A percentile compares a stretch with the other conserved stretches of the same genome.
Evolutionary conservation across 352 stramenopile genomes (phyloP).

Genomic region (Hyaloperonospora brassicae): DNA sequence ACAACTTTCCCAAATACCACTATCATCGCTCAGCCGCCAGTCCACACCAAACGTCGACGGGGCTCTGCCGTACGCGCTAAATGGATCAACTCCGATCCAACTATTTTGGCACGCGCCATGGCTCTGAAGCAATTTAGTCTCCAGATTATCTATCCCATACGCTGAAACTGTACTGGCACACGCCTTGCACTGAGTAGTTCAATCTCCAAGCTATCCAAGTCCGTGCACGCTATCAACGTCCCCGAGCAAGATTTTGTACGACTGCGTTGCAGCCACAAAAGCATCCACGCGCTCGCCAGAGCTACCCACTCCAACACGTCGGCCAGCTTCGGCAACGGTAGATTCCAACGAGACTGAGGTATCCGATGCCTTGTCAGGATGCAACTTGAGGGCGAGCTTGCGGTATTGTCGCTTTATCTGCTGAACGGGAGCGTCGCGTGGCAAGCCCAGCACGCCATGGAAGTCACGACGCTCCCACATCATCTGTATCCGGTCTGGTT

Average conservation of each 20-base stretch:
- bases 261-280: slow-evolving; percentile 70
- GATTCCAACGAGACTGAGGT: slow-evolving; percentile 29
- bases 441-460: slow-evolving; percentile 63
- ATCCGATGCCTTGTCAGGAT: slow-evolving; percentile 63
- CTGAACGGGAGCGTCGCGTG: slow-evolving; percentile 48
- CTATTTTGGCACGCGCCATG: no score
- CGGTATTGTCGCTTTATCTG: slow-evolving; percentile 81
- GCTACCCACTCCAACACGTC: slow-evolving; percentile 8
- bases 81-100: no score
- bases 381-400: slow-evolving; percentile 77
- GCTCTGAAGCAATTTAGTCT: no score
- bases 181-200: no score
- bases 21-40: no score
- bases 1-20: no score
- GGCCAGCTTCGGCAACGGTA: slow-evolving; percentile 18
- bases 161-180: no score
- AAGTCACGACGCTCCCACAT: slow-evolving; percentile 79
- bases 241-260: slow-evolving; percentile 67
- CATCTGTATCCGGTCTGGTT: slow-evolving; percentile 62
- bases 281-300: slow-evolving; percentile 53
- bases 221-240: slow-evolving; percentile 33
- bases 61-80: no score
- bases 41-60: no score
- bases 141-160: no score
- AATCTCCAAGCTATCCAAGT: slow-evolving; percentile 6